phyloP scores from a whole-genome alignment of 31 red algal genomes.

The Pterothamnion heteromorphum region DNA sequence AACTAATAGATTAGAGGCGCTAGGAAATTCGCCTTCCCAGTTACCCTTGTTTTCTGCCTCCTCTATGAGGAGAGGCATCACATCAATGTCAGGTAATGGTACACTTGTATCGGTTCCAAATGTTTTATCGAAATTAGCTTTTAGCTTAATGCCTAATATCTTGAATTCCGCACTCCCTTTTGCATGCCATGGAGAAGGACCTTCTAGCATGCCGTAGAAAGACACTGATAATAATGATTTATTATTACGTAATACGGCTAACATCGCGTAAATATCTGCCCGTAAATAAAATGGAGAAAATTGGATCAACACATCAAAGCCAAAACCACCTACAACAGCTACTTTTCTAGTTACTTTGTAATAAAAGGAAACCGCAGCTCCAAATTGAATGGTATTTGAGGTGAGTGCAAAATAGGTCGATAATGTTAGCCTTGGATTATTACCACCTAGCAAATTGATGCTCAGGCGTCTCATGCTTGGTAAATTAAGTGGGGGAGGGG shows the following conservation, averaged over 20 bases:
- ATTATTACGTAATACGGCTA: too few relatives aligned
- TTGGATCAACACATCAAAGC: neutral
- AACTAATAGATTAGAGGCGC: neutral
- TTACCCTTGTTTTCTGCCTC: neutral
- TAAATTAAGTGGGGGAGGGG: neutral
- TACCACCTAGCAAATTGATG: neutral
- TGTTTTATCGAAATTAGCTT: neutral
- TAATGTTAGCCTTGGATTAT: neutral
- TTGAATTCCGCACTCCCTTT: neutral
- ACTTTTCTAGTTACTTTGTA: neutral
- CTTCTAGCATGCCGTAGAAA: too few relatives aligned
- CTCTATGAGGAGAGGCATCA: neutral
- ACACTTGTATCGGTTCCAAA: neutral
- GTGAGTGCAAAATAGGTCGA: neutral
- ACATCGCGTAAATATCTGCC: too few relatives aligned
- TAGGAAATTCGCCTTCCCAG: neutral
- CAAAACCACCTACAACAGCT: neutral
- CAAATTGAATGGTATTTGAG: neutral
- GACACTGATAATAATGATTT: too few relatives aligned
- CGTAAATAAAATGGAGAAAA: neutral
- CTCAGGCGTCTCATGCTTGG: neutral
- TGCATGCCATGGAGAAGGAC: neutral
- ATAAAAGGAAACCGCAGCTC: neutral
- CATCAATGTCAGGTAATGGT: neutral
- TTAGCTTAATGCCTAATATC: neutral